These are phyloP conservation scores for Suillus discolor DNA, from an alignment of 768 basidiomycete species.

Conservation along the genomic window DNA sequence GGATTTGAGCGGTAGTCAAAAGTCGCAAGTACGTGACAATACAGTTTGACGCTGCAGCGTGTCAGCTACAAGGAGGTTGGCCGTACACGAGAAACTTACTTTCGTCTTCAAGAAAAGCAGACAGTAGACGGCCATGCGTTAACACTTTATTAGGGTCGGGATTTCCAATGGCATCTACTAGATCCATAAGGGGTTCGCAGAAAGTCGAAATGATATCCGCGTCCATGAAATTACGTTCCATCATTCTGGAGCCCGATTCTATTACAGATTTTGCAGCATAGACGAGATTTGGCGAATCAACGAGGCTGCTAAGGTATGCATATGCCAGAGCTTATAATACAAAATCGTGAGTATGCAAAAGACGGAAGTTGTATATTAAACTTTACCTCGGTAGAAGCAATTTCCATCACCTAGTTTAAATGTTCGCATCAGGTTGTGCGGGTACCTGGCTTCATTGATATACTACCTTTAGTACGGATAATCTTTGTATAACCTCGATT, in stretches of 20 bases:
- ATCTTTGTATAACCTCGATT: conserved; percentile 64
- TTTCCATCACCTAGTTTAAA: conserved; percentile 72
- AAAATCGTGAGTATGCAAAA: conserved; percentile 17
- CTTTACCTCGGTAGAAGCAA: conserved; percentile 88
- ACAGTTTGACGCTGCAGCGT: conserved; percentile 58
- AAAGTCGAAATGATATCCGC: conserved; percentile 74
- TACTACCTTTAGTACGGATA: conserved; percentile 70
- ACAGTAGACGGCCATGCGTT: conserved; percentile 43
- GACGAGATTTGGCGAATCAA: conserved; percentile 47
- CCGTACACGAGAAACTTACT: conserved; percentile 34
- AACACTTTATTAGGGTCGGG: conserved; percentile 38
- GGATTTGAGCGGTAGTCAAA: conserved; percentile 82
- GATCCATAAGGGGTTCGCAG: conserved; percentile 57
- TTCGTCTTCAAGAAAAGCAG: conserved; percentile 55
- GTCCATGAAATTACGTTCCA: conserved; percentile 66
- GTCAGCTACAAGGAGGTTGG: conserved; percentile 8
- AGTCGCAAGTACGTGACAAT: conserved; percentile 82
- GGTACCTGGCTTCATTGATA: conserved; percentile 10
- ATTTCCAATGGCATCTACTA: conserved; percentile 49
- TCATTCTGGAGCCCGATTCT: conserved; percentile 44
- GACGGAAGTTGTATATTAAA: conserved; percentile 4
- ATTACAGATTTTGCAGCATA: conserved; percentile 52
- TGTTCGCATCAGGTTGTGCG: conserved; percentile 3
- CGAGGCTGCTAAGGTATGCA: conserved; percentile 74
- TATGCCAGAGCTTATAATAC: conserved; percentile 65